Percentiles rank a stretch among this genome's conserved stretches.
Conservation (phyloP, 2,329 filamentous ascomycete genomes). For the Trichoderma guizhouense region DNA sequence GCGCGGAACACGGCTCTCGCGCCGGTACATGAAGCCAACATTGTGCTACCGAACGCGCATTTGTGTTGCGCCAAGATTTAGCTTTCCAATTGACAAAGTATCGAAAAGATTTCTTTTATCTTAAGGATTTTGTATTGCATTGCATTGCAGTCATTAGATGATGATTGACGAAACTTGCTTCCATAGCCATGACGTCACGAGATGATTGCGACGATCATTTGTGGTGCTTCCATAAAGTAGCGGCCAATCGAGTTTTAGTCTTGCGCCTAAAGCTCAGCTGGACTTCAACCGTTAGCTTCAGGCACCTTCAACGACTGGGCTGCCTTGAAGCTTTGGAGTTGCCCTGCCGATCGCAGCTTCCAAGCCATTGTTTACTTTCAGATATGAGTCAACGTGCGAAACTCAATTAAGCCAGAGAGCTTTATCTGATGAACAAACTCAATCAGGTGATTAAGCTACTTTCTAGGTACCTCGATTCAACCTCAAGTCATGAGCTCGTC, state of each 20-base stretch:
- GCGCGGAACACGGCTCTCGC: slow-evolving; percentile 1
- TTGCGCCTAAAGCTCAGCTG: background rate
- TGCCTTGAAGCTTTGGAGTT: background rate
- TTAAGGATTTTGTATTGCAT: background rate
- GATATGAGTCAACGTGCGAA: background rate
- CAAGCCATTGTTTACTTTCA: background rate
- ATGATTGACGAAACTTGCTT: background rate
- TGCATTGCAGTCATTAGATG: background rate
- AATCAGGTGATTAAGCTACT: background rate
- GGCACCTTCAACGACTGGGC: background rate
- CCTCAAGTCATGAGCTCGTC: background rate
- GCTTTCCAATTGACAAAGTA: background rate
- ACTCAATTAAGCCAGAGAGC: background rate
- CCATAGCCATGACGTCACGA: slow-evolving; percentile 11
- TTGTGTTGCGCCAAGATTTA: background rate
- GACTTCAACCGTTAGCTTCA: background rate
- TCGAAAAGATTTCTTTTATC: background rate
- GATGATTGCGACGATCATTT: background rate
- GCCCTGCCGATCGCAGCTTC: background rate
- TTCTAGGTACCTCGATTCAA: background rate
- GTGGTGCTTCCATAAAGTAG: background rate
- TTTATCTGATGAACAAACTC: background rate
- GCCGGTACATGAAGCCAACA: slow-evolving; percentile 2
- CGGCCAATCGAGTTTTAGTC: background rate
- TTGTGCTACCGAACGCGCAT: background rate